A percentile compares a stretch with the other conserved stretches of the same genome.
phyloP scores from a whole-genome alignment of 768 basidiomycete species.

The Boletus eberwhitei region DNA sequence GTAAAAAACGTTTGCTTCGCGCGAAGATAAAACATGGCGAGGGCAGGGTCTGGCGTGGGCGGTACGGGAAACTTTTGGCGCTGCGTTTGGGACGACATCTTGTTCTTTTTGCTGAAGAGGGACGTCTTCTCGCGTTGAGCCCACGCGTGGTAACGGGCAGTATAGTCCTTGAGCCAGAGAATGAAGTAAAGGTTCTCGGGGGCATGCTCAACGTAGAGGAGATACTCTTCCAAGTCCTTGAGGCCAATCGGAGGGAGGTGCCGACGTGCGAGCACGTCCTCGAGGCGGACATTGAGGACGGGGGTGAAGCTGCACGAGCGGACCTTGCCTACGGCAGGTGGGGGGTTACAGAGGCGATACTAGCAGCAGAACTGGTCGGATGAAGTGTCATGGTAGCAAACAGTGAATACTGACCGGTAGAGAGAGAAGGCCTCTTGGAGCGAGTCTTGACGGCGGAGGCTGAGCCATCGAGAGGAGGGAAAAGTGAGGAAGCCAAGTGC shows the following conservation, averaged over 20 bases:
- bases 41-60: constrained; percentile 43
- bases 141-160: constrained; percentile 44
- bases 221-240: constrained; percentile 78
- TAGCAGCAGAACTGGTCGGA: constrained; percentile 2
- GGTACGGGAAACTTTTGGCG: constrained; percentile 31
- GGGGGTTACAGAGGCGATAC: constrained; percentile 62
- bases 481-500: background rate
- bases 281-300: constrained; percentile 60
- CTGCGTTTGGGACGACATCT: constrained; percentile 34
- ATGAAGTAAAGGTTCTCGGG: constrained; percentile 83
- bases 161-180: constrained; percentile 81
- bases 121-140: constrained; percentile 27
- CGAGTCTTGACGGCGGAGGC: constrained; percentile 31
- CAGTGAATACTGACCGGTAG: constrained; percentile 34
- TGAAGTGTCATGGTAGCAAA: no score
- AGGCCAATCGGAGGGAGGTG: constrained; percentile 78
- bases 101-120: constrained; percentile 39
- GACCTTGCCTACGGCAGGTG: constrained; percentile 64
- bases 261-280: constrained; percentile 71
- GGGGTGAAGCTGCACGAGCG: constrained; percentile 69
- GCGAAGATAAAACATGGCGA: constrained; percentile 73
- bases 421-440: constrained; percentile 33
- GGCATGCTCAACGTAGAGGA: constrained; percentile 71
- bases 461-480: constrained; percentile 20
- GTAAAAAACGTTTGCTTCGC: constrained; percentile 82